A percentile compares a stretch with the other conserved stretches of the same genome.
phyloP scores from a whole-genome alignment of 2,329 filamentous ascomycete genomes.

The Myriosclerotinia scirpicola region DNA sequence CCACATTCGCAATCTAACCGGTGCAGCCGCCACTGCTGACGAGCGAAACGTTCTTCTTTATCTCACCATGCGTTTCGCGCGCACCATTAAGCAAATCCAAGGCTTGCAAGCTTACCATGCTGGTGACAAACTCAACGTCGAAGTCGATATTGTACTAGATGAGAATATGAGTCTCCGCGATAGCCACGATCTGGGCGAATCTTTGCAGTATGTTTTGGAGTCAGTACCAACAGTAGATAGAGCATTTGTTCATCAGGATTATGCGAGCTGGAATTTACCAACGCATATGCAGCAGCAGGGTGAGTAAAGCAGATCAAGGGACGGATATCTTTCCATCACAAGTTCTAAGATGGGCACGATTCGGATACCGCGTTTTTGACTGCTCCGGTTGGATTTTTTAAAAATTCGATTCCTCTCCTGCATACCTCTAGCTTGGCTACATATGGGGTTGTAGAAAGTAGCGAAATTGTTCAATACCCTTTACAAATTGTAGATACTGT shows the following conservation, averaged over 20 bases:
- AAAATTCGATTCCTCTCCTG: neutral
- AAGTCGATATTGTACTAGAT: conserved; percentile 59
- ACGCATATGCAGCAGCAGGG: conserved; percentile 42
- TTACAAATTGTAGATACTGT: neutral
- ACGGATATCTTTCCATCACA: neutral
- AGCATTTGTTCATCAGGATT: conserved; percentile 46
- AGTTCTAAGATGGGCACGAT: neutral
- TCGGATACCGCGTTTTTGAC: neutral
- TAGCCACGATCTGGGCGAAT: conserved; percentile 61
- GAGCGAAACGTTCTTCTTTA: conserved; percentile 58
- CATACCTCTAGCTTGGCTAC: neutral
- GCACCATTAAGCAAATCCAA: conserved; percentile 55
- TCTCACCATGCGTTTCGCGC: conserved; percentile 57
- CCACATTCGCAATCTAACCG: conserved; percentile 59
- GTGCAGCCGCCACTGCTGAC: conserved; percentile 54
- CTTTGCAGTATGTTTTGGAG: conserved; percentile 61
- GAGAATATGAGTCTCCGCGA: conserved; percentile 52
- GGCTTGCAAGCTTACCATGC: conserved; percentile 58
- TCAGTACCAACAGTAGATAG: conserved; percentile 46
- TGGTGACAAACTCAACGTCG: conserved; percentile 62
- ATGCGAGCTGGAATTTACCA: conserved; percentile 41
- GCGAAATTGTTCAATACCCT: neutral
- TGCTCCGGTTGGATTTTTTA: neutral
- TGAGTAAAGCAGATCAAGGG: neutral
- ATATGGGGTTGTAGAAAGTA: neutral